Conservation (phyloP, 805 yeast species). For the Scheffersomyces lignosus region DNA sequence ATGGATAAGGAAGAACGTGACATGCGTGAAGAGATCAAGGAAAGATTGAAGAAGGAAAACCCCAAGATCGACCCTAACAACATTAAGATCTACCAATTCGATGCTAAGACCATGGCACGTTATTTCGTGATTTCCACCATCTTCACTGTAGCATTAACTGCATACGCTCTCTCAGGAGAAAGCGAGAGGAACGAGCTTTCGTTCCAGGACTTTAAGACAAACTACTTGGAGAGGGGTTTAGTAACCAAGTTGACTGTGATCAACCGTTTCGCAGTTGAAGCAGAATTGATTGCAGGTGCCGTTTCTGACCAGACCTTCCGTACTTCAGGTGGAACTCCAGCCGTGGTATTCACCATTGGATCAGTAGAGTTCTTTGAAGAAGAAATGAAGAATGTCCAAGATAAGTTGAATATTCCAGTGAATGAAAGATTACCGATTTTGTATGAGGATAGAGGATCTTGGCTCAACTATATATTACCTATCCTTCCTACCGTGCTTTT, state of each 20-base stretch:
- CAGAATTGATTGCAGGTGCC: conserved; percentile 53
- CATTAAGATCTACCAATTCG: conserved; percentile 28
- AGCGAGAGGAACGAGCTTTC: conserved; percentile 38
- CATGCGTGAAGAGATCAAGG: conserved; percentile 34
- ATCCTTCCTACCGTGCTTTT: conserved; percentile 79
- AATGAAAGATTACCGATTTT: conserved; percentile 75
- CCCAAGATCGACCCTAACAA: conserved; percentile 28
- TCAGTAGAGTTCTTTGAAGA: conserved; percentile 84
- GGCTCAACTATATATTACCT: conserved; percentile 63
- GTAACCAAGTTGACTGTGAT: conserved; percentile 74
- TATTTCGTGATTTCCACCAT: conserved; percentile 13
- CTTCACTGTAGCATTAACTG: conserved; percentile 19
- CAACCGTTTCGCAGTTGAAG: conserved; percentile 71
- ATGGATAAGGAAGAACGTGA: conserved; percentile 30
- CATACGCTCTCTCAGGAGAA: conserved; percentile 11
- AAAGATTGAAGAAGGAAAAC: conserved; percentile 27
- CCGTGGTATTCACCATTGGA: conserved; percentile 80
- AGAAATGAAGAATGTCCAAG: conserved; percentile 73
- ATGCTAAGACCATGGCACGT: conserved; percentile 9
- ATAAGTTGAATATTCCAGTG: conserved; percentile 62
- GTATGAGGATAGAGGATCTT: conserved; percentile 67
- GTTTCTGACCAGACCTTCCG: conserved; percentile 43
- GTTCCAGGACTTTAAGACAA: conserved; percentile 83
- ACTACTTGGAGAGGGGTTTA: conserved; percentile 72
- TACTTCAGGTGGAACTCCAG: conserved; percentile 35